Evolutionary conservation across 345 rosid species (phyloP).

Genomic region (Rhizophora mangle): DNA sequence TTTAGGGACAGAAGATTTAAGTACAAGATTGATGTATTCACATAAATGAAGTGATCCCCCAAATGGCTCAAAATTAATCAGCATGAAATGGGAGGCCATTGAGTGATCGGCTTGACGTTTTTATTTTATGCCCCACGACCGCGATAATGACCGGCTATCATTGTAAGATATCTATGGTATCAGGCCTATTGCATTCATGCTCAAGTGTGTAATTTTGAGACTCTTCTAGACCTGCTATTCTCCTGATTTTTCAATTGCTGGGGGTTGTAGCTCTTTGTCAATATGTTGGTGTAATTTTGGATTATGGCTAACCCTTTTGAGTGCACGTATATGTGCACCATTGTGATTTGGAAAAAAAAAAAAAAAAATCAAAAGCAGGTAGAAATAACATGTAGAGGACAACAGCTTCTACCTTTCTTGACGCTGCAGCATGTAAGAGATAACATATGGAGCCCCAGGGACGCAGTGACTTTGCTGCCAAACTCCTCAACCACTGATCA

Average conservation of each 20-base stretch:
- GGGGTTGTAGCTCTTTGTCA: no score
- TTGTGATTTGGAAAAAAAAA: background rate
- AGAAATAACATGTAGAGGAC: constrained; percentile 93
- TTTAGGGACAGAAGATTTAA: no score
- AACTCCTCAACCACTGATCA: constrained; percentile 62
- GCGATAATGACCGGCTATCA: background rate
- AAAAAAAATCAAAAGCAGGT: constrained; percentile 43
- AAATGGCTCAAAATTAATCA: background rate
- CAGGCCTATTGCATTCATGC: constrained; percentile 8
- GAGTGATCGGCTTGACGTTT: background rate
- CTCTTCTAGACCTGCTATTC: no score
- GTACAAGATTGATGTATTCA: background rate
- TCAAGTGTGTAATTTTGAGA: no score
- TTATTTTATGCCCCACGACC: background rate
- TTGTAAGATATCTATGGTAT: background rate
- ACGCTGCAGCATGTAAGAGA: constrained; percentile 96
- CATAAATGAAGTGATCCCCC: background rate
- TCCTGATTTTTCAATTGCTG: no score
- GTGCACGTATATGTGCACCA: background rate
- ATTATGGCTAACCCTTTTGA: background rate
- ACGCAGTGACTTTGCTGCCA: constrained; percentile 54
- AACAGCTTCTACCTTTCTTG: constrained; percentile 65
- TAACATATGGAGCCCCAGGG: constrained; percentile 68
- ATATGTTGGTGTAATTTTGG: background rate
- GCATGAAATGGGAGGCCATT: background rate